A percentile compares a stretch with the other conserved stretches of the same genome.
Evolutionary conservation across 2,329 filamentous ascomycete species (phyloP).

Genomic region (Pseudogymnoascus sp.): DNA sequence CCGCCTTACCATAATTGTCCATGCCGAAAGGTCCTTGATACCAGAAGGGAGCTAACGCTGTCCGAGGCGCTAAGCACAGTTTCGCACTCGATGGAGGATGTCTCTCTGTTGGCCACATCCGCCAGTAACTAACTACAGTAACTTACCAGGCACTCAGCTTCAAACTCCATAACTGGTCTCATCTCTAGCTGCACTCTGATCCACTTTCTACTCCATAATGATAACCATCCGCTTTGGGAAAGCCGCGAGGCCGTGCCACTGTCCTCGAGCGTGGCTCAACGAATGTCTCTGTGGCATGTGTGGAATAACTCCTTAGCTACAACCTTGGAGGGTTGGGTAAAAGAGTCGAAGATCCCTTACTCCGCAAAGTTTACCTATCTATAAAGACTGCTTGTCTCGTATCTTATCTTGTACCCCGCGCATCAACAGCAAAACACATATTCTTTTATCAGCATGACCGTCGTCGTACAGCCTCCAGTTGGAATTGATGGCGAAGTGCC

Average conservation of each 20-base stretch:
- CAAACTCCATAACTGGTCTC: neutral
- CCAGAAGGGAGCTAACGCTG: neutral
- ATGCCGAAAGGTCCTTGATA: neutral
- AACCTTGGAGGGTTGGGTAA: neutral
- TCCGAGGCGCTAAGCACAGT: neutral
- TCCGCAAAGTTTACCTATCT: neutral
- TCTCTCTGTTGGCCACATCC: neutral
- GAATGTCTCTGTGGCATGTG: neutral
- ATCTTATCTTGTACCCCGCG: conserved; percentile 2
- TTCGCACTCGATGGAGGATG: neutral
- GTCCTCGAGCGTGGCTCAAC: neutral
- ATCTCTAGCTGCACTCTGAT: neutral
- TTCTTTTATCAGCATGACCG: neutral
- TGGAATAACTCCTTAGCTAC: neutral
- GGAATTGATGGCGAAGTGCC: neutral
- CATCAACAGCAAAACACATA: neutral
- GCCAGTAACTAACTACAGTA: neutral
- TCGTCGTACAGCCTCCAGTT: neutral
- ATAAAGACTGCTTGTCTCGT: neutral
- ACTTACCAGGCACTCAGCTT: neutral
- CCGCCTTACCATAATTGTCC: neutral
- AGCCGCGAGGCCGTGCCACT: neutral
- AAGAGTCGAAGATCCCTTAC: neutral
- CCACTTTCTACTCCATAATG: neutral
- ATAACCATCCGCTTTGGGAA: neutral